These are phyloP conservation scores for Carallia brachiata DNA, from an alignment of 345 rosid species.

Conservation along the genomic window DNA sequence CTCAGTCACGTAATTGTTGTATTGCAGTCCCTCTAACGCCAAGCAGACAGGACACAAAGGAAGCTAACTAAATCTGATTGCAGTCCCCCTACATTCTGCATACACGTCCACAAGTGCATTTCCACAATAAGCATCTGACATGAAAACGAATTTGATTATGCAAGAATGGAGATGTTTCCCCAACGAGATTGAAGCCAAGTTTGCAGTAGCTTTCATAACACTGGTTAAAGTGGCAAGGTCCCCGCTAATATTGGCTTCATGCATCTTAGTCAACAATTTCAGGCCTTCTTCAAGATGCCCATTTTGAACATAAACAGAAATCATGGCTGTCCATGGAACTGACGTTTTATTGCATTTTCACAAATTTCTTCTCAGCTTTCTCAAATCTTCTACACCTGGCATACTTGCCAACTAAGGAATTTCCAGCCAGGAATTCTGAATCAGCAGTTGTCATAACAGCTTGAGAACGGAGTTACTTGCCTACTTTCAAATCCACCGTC, in stretches of 20 bases:
- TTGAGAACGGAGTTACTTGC: conserved; percentile 68
- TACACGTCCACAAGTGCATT: conserved; percentile 79
- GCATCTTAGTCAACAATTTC: conserved; percentile 61
- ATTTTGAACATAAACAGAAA: conserved; percentile 73
- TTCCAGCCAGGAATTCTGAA: conserved; percentile 55
- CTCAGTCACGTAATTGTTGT: conserved; percentile 53
- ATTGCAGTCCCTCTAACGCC: conserved; percentile 69
- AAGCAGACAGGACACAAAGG: conserved; percentile 68
- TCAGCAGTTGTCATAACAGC: conserved; percentile 52
- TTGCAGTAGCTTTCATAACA: conserved; percentile 72
- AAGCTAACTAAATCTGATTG: conserved; percentile 73
- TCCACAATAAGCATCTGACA: conserved; percentile 64
- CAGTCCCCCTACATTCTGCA: conserved; percentile 80
- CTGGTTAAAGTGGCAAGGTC: conserved; percentile 90
- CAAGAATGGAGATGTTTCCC: conserved; percentile 70
- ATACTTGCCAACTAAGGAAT: conserved; percentile 88
- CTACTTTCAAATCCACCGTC: conserved; percentile 54
- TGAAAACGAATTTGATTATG: conserved; percentile 63
- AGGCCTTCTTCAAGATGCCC: conserved; percentile 70
- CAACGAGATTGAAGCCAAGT: conserved; percentile 58
- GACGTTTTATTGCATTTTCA: conserved; percentile 41
- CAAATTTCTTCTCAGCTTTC: conserved; percentile 57
- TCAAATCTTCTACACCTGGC: conserved; percentile 71
- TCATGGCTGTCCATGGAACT: conserved; percentile 86
- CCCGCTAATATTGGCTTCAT: conserved; percentile 37